Evolutionary conservation across 345 rosid genomes (phyloP).

Genomic region (Camelina laxa): DNA sequence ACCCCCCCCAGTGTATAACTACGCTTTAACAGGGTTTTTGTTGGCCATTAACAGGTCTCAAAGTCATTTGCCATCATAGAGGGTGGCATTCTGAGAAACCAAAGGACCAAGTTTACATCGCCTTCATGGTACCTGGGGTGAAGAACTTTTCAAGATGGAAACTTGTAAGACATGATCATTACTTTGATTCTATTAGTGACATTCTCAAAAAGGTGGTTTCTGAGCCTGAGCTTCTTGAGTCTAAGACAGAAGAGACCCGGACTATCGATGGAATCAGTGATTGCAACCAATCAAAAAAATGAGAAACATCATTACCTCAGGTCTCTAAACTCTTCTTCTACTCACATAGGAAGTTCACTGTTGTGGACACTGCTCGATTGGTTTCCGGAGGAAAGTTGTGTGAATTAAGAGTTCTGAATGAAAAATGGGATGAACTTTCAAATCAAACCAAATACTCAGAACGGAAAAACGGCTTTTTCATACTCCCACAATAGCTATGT

Average conservation of each 20-base stretch:
- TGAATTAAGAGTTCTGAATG: background rate
- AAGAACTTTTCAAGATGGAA: conserved; percentile 66
- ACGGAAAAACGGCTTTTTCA: no score
- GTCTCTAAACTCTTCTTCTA: conserved; percentile 50
- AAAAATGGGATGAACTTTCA: no score
- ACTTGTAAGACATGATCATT: conserved; percentile 62
- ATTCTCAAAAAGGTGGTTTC: conserved; percentile 64
- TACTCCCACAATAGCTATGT: no score
- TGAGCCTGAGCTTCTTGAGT: conserved; percentile 68
- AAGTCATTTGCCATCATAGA: conserved; percentile 59
- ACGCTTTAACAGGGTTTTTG: background rate
- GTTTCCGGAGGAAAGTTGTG: conserved; percentile 49
- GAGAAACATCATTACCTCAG: conserved; percentile 52
- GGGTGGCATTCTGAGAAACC: conserved; percentile 83
- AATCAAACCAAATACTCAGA: no score
- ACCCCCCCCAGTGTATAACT: background rate
- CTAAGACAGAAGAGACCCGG: conserved; percentile 43
- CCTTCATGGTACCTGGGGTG: conserved; percentile 66
- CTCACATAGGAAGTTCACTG: conserved; percentile 52
- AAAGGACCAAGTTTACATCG: conserved; percentile 51
- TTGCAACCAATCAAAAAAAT: conserved; percentile 45
- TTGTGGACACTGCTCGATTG: conserved; percentile 61
- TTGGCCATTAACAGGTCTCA: conserved; percentile 52
- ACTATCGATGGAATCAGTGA: conserved; percentile 37
- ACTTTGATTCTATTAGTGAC: conserved; percentile 69